Percentiles rank a stretch among this genome's conserved stretches.
Conservation (phyloP, 2,329 filamentous ascomycete species). For the Monilinia vaccinii-corymbosi region DNA sequence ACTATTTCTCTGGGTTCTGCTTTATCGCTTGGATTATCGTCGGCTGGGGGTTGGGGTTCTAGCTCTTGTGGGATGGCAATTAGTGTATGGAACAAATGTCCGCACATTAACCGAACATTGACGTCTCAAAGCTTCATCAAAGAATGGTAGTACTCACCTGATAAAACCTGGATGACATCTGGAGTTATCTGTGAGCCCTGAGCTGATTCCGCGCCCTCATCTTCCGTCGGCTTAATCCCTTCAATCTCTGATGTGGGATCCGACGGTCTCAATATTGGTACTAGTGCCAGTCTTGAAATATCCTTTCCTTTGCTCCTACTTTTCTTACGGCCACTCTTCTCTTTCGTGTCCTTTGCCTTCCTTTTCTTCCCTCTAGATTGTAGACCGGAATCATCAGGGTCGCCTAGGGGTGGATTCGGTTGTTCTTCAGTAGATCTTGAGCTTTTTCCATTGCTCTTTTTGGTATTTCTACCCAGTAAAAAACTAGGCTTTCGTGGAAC, state of each 20-base stretch:
- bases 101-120: neutral
- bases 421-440: slow-evolving; percentile 13
- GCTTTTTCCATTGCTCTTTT: slow-evolving; percentile 11
- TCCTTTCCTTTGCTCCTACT: slow-evolving; percentile 9
- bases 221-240: neutral
- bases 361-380: slow-evolving; percentile 4
- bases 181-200: neutral
- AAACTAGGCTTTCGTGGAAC: neutral
- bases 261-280: neutral
- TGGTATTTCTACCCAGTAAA: neutral
- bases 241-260: neutral
- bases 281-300: neutral
- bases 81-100: neutral
- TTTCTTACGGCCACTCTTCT: slow-evolving; percentile 13
- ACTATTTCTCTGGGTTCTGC: neutral
- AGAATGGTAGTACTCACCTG: neutral
- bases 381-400: neutral
- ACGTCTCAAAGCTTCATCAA: neutral
- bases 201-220: neutral
- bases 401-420: neutral
- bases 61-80: neutral
- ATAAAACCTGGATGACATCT: neutral
- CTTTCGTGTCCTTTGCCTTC: slow-evolving; percentile 10
- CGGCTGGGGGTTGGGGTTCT: neutral
- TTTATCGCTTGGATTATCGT: neutral